Evolutionary conservation across 495 filamentous ascomycete genomes (phyloP).

Genomic region (Lasiosphaeriaceae sp.): DNA sequence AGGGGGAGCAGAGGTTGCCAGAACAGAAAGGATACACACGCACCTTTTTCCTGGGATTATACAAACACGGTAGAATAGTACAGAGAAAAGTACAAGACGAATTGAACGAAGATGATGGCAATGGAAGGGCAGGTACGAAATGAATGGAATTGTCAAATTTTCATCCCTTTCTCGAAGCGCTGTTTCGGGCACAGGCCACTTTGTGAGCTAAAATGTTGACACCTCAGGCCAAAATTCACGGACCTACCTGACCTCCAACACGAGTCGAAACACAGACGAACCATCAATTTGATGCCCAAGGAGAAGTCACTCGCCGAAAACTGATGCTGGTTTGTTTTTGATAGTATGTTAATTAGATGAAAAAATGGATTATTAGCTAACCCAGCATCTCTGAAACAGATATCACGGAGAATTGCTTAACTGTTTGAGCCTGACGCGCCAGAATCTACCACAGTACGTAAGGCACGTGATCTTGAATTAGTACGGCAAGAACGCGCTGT

Average conservation of each 20-base stretch:
- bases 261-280: too few species aligned
- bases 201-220: constrained; percentile 4
- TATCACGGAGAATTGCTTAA: too few species aligned
- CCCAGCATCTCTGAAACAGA: too few species aligned
- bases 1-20: constrained; percentile 1
- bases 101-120: constrained; percentile 16
- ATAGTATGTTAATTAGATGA: background rate
- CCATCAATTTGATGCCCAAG: too few species aligned
- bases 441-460: too few species aligned
- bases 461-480: background rate
- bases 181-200: constrained; percentile 15
- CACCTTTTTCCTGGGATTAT: constrained; percentile 3
- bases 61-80: constrained; percentile 10
- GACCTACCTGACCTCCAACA: too few species aligned
- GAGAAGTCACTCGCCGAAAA: too few species aligned
- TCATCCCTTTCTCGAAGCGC: background rate
- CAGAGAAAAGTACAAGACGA: constrained; percentile 19
- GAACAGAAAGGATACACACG: background rate
- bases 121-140: background rate
- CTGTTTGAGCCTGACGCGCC: too few species aligned
- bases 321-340: too few species aligned
- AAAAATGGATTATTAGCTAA: background rate
- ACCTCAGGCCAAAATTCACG: constrained; percentile 17
- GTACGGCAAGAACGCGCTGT: background rate
- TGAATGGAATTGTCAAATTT: constrained; percentile 12